These are phyloP conservation scores for Coelastrella sp. DNA, from an alignment of 139 green algal species.

Conservation along the genomic window DNA sequence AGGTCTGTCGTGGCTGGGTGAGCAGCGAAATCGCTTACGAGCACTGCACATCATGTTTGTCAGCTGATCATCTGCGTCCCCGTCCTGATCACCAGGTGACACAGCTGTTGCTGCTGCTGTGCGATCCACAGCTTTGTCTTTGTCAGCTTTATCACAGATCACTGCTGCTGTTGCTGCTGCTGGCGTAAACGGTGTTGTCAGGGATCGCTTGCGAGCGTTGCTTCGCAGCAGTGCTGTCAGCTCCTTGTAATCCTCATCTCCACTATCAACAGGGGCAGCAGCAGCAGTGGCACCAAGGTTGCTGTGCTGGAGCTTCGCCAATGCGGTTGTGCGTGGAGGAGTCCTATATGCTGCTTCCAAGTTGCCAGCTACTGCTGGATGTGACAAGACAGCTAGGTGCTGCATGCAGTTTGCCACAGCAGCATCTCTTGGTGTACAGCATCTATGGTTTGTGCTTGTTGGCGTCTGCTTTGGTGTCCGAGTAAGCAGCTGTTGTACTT, in stretches of 20 bases:
- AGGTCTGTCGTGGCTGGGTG: neutral
- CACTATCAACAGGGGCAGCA: too few species aligned
- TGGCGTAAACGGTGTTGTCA: neutral
- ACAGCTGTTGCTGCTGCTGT: neutral
- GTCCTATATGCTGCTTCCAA: too few species aligned
- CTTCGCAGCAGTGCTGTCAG: conserved; percentile 25
- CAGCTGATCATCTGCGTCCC: neutral
- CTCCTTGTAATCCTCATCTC: neutral
- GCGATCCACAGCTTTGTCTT: too few species aligned
- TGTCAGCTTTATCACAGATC: too few species aligned
- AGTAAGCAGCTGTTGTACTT: too few species aligned
- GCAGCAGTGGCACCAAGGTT: neutral
- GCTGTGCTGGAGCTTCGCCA: too few species aligned
- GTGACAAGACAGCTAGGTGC: too few species aligned
- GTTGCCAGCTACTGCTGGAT: too few species aligned
- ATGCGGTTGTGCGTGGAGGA: too few species aligned
- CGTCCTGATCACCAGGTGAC: neutral
- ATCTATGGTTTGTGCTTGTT: too few species aligned
- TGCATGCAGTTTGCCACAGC: neutral
- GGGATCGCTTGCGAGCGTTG: neutral
- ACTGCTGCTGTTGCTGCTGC: neutral
- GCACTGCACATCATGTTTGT: neutral
- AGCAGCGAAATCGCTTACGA: neutral
- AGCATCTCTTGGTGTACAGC: neutral
- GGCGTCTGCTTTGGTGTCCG: too few species aligned